Evolutionary conservation across 129 eudicot species (phyloP).

Genomic region (Artemisia annua): DNA sequence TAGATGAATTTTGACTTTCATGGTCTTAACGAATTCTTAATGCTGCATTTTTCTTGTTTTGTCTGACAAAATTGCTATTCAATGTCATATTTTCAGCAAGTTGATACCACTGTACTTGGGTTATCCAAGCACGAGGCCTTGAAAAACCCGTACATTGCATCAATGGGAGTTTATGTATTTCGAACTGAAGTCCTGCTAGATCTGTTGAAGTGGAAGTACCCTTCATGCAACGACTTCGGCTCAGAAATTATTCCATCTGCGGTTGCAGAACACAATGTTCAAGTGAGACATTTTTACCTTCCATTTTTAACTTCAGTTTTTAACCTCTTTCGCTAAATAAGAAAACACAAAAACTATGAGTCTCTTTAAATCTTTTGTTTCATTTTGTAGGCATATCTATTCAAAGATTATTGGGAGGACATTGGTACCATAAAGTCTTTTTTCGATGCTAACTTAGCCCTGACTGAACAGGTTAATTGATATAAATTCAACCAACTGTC

Average conservation of each 20-base stretch:
- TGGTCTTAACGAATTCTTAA: neutral
- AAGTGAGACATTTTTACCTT: conserved; percentile 40
- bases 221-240: conserved; percentile 84
- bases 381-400: conserved; percentile 64
- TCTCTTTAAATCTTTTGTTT: neutral
- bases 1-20: conserved; percentile 16
- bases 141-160: conserved; percentile 73
- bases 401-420: conserved; percentile 93
- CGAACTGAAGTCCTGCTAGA: conserved; percentile 72
- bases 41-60: conserved; percentile 1
- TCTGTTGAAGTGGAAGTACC: conserved; percentile 55
- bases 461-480: conserved; percentile 70
- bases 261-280: conserved; percentile 80
- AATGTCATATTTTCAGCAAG: conserved; percentile 56
- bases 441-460: conserved; percentile 89
- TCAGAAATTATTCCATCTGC: conserved; percentile 90
- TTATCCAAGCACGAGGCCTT: conserved; percentile 57
- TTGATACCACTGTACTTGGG: conserved; percentile 82
- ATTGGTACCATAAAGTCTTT: conserved; percentile 84
- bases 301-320: neutral
- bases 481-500: neutral
- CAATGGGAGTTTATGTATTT: conserved; percentile 93
- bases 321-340: neutral
- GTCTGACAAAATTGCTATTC: neutral
- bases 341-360: neutral